A percentile compares a stretch with the other conserved stretches of the same genome.
These are phyloP conservation scores for Pyrenochaeta sp. DNA, from an alignment of 2,329 filamentous ascomycete genomes.

Conservation along the genomic window DNA sequence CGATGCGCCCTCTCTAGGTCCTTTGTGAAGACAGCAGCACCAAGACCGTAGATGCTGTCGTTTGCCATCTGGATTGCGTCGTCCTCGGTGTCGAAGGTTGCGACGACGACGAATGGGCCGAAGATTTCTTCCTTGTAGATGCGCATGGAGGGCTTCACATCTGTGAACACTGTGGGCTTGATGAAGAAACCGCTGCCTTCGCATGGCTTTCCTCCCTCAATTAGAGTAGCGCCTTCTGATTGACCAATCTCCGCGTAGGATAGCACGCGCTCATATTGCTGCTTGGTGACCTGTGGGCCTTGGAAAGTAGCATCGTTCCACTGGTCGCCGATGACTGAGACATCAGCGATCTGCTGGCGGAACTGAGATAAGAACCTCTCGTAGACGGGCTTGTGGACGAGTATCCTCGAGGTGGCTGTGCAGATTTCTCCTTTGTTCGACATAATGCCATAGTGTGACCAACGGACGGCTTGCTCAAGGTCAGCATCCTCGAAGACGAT, in stretches of 20 bases:
- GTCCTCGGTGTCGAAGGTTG: constrained; percentile 64
- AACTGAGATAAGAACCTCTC: constrained; percentile 71
- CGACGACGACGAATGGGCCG: constrained; percentile 68
- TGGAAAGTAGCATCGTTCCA: constrained; percentile 75
- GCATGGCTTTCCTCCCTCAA: constrained; percentile 66
- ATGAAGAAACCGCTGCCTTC: constrained; percentile 73
- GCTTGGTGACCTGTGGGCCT: constrained; percentile 75
- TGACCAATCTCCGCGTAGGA: constrained; percentile 75
- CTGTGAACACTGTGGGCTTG: constrained; percentile 64
- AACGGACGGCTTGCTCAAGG: constrained; percentile 69
- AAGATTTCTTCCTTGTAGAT: constrained; percentile 70
- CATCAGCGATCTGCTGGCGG: constrained; percentile 64
- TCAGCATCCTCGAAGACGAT: constrained; percentile 66
- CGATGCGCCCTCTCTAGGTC: constrained; percentile 67
- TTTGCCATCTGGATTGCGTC: constrained; percentile 64
- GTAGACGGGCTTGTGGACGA: constrained; percentile 64
- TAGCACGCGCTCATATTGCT: constrained; percentile 74
- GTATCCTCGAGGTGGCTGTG: constrained; percentile 64
- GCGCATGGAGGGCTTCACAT: constrained; percentile 63
- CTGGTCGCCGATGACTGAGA: constrained; percentile 73
- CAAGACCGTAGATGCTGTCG: constrained; percentile 68
- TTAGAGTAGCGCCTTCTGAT: constrained; percentile 72
- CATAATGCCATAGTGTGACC: constrained; percentile 63
- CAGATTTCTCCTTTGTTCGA: constrained; percentile 66
- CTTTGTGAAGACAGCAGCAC: constrained; percentile 67